A percentile compares a stretch with the other conserved stretches of the same genome.
These are phyloP conservation scores for Clohesyomyces aquaticus DNA, from an alignment of 495 filamentous ascomycete species.

Conservation along the genomic window DNA sequence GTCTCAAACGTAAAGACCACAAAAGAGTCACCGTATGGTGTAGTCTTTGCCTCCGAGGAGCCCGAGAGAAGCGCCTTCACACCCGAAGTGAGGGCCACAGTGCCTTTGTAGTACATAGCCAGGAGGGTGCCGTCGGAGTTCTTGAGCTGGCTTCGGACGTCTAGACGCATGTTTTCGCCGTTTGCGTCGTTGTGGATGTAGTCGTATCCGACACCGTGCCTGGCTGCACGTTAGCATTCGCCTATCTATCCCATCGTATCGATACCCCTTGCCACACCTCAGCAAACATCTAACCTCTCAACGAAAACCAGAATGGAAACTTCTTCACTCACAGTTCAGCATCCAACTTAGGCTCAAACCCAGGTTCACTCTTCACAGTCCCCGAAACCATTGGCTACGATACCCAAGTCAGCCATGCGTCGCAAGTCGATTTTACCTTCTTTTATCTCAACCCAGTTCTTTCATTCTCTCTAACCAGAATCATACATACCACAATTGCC, in stretches of 20 bases:
- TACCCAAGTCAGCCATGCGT: neutral
- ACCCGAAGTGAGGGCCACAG: slow-evolving; percentile 25
- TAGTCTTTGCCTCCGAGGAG: slow-evolving; percentile 23
- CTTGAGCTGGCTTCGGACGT: slow-evolving; percentile 39
- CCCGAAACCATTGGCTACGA: slow-evolving; percentile 53
- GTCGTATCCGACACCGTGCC: slow-evolving; percentile 40
- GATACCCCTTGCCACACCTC: no score
- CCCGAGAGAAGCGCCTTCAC: slow-evolving; percentile 34
- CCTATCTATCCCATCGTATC: neutral
- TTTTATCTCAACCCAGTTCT: neutral
- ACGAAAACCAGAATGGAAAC: neutral
- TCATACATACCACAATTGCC: slow-evolving; percentile 43
- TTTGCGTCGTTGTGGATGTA: slow-evolving; percentile 40
- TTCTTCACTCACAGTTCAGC: slow-evolving; percentile 35
- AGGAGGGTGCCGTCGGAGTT: slow-evolving; percentile 22
- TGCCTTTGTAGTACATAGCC: slow-evolving; percentile 41
- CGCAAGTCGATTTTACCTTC: neutral
- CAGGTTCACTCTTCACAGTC: slow-evolving; percentile 50
- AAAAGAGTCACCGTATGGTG: slow-evolving; percentile 34
- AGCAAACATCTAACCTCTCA: no score
- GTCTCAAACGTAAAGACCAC: slow-evolving; percentile 35
- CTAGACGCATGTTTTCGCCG: slow-evolving; percentile 38
- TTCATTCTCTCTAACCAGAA: neutral
- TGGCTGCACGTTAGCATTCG: neutral
- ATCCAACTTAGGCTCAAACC: slow-evolving; percentile 47